phyloP scores from a whole-genome alignment of 805 yeast species.

The Lipomyces orientalis region DNA sequence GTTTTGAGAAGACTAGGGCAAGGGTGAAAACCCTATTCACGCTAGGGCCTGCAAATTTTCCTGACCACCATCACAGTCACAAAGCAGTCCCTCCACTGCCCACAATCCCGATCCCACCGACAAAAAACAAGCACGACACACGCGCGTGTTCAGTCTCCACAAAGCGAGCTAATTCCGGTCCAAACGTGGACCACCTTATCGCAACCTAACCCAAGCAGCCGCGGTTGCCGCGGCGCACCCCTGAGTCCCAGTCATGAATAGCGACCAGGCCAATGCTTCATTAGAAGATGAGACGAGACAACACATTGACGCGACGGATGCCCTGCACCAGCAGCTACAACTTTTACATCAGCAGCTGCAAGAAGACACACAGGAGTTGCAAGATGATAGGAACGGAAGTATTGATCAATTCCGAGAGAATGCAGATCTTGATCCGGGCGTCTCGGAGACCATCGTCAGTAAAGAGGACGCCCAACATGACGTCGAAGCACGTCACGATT shows the following conservation, averaged over 20 bases:
- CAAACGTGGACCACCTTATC: not conserved
- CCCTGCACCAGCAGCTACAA: not conserved
- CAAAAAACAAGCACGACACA: not conserved
- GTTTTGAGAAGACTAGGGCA: not conserved
- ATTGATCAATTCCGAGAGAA: not conserved
- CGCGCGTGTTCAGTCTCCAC: not conserved
- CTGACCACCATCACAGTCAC: conserved; percentile 15
- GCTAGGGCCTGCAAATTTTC: conserved; percentile 3
- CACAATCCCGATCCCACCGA: not conserved
- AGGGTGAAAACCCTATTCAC: not conserved
- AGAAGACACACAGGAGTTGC: not conserved
- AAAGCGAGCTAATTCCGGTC: not conserved
- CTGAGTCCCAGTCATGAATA: not conserved
- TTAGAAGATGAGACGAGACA: not conserved
- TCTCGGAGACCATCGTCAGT: not conserved
- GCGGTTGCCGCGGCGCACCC: not conserved
- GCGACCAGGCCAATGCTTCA: not conserved
- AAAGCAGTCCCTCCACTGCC: conserved; percentile 7
- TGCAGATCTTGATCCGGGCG: not conserved
- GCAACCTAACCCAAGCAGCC: not conserved
- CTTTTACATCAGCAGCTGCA: not conserved
- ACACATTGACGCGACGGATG: not conserved
- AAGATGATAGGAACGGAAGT: not conserved
- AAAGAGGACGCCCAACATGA: not conserved
- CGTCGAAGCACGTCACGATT: conserved; percentile 6